A percentile compares a stretch with the other conserved stretches of the same genome.
phyloP scores from a whole-genome alignment of 805 yeast species.

The Candida railenensis region DNA sequence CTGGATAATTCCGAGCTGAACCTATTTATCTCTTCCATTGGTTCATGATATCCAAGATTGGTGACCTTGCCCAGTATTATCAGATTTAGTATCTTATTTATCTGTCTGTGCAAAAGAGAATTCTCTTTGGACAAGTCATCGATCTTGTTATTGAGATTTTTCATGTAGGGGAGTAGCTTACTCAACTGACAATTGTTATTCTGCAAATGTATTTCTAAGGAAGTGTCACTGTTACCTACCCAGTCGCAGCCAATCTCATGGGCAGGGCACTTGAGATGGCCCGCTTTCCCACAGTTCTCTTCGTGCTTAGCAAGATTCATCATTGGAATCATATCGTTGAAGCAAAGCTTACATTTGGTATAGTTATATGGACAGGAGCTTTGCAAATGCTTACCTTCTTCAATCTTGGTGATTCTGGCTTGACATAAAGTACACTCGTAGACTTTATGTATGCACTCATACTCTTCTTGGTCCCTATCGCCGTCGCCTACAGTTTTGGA shows the following conservation, averaged over 20 bases:
- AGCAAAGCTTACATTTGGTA: conserved; percentile 41
- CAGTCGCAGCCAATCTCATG: conserved; percentile 49
- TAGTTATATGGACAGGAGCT: conserved; percentile 40
- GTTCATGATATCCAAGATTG: conserved; percentile 47
- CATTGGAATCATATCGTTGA: conserved; percentile 39
- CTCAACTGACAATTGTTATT: conserved; percentile 30
- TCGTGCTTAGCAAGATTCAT: conserved; percentile 40
- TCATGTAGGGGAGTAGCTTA: conserved; percentile 26
- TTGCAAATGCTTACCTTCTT: conserved; percentile 33
- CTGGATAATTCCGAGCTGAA: conserved; percentile 13
- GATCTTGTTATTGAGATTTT: conserved; percentile 23
- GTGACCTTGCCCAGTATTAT: conserved; percentile 50
- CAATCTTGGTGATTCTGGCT: conserved; percentile 22
- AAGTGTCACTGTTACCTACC: conserved; percentile 36
- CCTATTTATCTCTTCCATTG: conserved; percentile 44
- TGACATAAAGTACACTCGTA: conserved; percentile 40
- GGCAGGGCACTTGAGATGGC: conserved; percentile 47
- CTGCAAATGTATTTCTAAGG: conserved; percentile 34
- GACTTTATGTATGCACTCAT: conserved; percentile 38
- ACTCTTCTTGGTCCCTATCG: conserved; percentile 2
- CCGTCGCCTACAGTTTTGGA: conserved; percentile 2
- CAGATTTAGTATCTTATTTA: conserved; percentile 45
- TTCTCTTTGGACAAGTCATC: conserved; percentile 34
- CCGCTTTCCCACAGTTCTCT: conserved; percentile 39
- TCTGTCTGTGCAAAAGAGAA: conserved; percentile 38